These are phyloP conservation scores for Aspergillus glaucus DNA, from an alignment of 2,329 filamentous ascomycete genomes.

Conservation along the genomic window DNA sequence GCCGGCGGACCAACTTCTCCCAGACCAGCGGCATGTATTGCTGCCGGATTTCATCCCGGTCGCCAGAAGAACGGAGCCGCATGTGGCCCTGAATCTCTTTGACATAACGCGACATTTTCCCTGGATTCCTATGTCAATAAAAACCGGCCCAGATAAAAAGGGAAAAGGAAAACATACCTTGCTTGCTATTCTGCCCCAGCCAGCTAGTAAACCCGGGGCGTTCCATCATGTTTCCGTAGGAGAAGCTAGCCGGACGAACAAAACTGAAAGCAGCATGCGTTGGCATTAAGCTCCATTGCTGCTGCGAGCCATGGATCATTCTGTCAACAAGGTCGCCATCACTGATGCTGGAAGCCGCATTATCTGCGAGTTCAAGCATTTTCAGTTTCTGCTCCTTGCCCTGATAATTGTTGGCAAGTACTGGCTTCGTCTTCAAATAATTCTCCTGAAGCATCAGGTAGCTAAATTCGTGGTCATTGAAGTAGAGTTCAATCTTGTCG, in stretches of 20 bases:
- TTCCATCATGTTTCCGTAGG: constrained; percentile 68
- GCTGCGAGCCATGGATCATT: constrained; percentile 97
- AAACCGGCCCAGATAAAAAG: not conserved
- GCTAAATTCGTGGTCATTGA: constrained; percentile 98
- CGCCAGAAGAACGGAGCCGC: constrained; percentile 82
- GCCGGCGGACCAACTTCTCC: constrained; percentile 66
- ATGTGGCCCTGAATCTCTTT: constrained; percentile 97
- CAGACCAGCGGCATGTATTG: constrained; percentile 88
- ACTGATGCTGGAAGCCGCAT: constrained; percentile 91
- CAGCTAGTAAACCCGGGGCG: constrained; percentile 76
- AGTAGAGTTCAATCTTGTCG: constrained; percentile 97
- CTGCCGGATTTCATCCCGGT: constrained; percentile 88
- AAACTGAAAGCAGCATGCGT: constrained; percentile 94
- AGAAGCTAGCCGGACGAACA: constrained; percentile 80
- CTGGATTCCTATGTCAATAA: constrained; percentile 18
- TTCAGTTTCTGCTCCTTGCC: constrained; percentile 70
- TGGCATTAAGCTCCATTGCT: constrained; percentile 98
- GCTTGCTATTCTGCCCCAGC: constrained; percentile 93
- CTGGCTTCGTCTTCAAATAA: constrained; percentile 78
- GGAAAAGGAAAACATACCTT: constrained; percentile 46
- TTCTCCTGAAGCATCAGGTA: constrained; percentile 98
- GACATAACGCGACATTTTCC: constrained; percentile 67
- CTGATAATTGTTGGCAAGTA: constrained; percentile 55
- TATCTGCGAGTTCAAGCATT: constrained; percentile 75
- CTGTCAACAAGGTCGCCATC: constrained; percentile 93